A percentile compares a stretch with the other conserved stretches of the same genome.
phyloP scores from a whole-genome alignment of 73 alveolate genomes.

The Effrenium voratum region DNA sequence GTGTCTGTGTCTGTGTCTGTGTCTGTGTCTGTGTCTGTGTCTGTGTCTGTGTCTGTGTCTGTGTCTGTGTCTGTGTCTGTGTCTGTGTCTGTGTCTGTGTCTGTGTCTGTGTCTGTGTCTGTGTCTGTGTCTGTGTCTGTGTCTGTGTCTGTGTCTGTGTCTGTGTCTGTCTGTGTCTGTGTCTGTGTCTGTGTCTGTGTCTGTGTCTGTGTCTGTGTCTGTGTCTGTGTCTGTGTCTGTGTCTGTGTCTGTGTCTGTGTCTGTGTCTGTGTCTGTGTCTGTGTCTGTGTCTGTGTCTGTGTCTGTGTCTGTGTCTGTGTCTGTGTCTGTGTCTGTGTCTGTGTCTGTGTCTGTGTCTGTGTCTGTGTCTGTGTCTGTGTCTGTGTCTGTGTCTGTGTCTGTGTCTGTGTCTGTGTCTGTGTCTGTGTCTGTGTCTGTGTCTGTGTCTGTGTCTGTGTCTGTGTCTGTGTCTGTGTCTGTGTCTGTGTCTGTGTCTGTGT shows the following conservation, averaged over 20 bases:
- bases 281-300: too few relatives aligned
- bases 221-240: too few relatives aligned
- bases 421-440: neutral
- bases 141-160: neutral
- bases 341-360: too few relatives aligned
- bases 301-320: too few relatives aligned
- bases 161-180: neutral
- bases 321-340: too few relatives aligned
- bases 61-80: neutral
- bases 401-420: neutral
- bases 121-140: neutral
- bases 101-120: neutral
- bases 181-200: slow-evolving; percentile 4
- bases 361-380: neutral
- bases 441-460: neutral
- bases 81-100: neutral
- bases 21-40: neutral
- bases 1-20: slow-evolving; percentile 4
- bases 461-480: neutral
- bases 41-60: neutral
- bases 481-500: neutral
- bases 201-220: neutral
- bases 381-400: neutral
- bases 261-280: too few relatives aligned
- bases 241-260: too few relatives aligned